A percentile compares a stretch with the other conserved stretches of the same genome.
Evolutionary conservation across 805 yeast genomes (phyloP).

Genomic region (Sungouiozyma intestinalis): DNA sequence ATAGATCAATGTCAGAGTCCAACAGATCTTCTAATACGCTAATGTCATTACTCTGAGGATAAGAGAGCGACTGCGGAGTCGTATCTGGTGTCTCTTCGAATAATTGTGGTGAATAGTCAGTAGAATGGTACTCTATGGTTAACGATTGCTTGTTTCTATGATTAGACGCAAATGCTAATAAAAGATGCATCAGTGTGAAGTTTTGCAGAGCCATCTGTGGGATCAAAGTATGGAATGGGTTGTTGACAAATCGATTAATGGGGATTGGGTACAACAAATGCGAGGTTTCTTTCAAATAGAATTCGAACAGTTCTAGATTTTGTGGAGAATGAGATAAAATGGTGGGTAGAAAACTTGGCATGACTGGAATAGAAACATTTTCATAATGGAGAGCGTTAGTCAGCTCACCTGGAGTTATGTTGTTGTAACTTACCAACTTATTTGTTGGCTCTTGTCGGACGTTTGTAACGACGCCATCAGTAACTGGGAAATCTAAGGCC

Average conservation of each 20-base stretch:
- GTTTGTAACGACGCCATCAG: conserved; percentile 33
- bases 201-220: conserved; percentile 59
- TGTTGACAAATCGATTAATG: conserved; percentile 37
- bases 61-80: background rate
- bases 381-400: background rate
- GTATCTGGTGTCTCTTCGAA: background rate
- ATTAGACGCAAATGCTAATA: conserved; percentile 41
- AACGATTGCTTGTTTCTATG: conserved; percentile 21
- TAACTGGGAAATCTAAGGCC: conserved; percentile 14
- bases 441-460: conserved; percentile 12
- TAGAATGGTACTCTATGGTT: background rate
- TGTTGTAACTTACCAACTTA: background rate
- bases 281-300: conserved; percentile 52
- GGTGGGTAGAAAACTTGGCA: conserved; percentile 45
- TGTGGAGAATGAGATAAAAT: conserved; percentile 46
- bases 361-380: background rate
- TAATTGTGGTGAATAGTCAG: background rate
- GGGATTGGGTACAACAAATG: conserved; percentile 58
- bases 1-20: background rate
- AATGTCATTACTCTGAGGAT: background rate
- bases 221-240: conserved; percentile 55
- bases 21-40: background rate
- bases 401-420: background rate
- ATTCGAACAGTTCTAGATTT: conserved; percentile 51
- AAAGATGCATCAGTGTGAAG: conserved; percentile 42